Percentiles rank a stretch among this genome's conserved stretches.
Evolutionary conservation across 257 asterid species (phyloP).

Genomic region (Capsicum rhomboideum): DNA sequence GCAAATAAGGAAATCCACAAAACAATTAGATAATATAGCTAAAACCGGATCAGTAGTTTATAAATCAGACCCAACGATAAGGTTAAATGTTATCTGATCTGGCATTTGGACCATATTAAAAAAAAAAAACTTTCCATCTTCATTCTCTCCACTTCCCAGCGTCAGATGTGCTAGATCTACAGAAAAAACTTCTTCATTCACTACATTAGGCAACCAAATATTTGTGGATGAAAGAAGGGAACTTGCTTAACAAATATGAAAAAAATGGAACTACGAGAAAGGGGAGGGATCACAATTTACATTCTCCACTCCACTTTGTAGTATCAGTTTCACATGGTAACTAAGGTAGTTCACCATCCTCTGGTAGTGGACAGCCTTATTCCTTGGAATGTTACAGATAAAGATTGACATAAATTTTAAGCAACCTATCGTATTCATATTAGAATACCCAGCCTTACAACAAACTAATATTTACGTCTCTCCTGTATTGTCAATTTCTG

Average conservation of each 20-base stretch:
- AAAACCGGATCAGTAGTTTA: background rate
- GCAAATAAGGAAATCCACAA: background rate
- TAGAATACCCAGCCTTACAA: background rate
- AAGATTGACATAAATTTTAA: background rate
- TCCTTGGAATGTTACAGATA: background rate
- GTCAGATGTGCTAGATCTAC: background rate
- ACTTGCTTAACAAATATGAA: background rate
- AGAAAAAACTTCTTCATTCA: background rate
- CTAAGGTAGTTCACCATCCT: background rate
- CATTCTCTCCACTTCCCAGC: background rate
- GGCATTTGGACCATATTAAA: background rate
- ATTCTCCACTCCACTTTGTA: background rate
- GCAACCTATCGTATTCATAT: background rate
- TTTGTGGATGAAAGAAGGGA: background rate
- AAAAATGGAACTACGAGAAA: background rate
- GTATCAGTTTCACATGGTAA: background rate
- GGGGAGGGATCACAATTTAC: background rate
- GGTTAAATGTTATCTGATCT: background rate
- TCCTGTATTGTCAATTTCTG: background rate
- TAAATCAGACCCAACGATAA: background rate
- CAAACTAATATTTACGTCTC: background rate
- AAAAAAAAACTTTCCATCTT: background rate
- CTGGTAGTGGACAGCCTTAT: background rate
- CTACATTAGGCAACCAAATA: background rate
- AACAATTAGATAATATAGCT: background rate